Evolutionary conservation across 1,284 basidiomycete genomes (phyloP).

Genomic region (Pyrrhoderma noxium): DNA sequence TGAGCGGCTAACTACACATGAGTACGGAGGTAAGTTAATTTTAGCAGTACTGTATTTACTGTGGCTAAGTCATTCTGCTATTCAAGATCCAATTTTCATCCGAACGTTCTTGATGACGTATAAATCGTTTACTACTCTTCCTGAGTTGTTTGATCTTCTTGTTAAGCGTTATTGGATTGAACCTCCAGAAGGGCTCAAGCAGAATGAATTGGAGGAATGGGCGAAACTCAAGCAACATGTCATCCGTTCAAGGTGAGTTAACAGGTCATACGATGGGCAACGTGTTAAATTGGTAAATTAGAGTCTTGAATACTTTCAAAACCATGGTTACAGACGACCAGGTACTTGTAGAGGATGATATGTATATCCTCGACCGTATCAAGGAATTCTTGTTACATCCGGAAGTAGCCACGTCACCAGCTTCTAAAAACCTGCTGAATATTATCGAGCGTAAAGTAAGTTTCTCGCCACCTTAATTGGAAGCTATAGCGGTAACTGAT

Average conservation of each 20-base stretch:
- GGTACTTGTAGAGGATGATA: constrained; percentile 75
- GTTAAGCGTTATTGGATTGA: constrained; percentile 78
- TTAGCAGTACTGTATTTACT: too few species aligned
- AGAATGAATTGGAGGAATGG: constrained; percentile 76
- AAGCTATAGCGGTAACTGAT: neutral
- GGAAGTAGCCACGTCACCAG: constrained; percentile 53
- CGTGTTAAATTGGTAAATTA: too few species aligned
- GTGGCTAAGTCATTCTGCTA: too few species aligned
- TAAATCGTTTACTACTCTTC: constrained; percentile 87
- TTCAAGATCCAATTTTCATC: constrained; percentile 72
- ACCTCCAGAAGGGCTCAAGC: constrained; percentile 63
- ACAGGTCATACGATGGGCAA: too few species aligned
- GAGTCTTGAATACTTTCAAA: constrained; percentile 79
- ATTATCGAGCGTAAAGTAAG: constrained; percentile 73
- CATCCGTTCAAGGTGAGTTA: constrained; percentile 73
- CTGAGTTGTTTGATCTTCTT: constrained; percentile 83
- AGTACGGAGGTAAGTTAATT: constrained; percentile 58
- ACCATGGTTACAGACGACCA: constrained; percentile 76
- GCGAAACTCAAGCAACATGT: constrained; percentile 82
- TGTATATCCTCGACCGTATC: constrained; percentile 70
- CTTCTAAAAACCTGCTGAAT: constrained; percentile 65
- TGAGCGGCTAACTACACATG: constrained; percentile 87
- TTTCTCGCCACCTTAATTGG: constrained; percentile 20
- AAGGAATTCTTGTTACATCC: constrained; percentile 71
- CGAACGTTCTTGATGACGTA: constrained; percentile 96